Evolutionary conservation across 2,329 filamentous ascomycete genomes (phyloP).

Genomic region (Macrophomina pseudophaseolina): DNA sequence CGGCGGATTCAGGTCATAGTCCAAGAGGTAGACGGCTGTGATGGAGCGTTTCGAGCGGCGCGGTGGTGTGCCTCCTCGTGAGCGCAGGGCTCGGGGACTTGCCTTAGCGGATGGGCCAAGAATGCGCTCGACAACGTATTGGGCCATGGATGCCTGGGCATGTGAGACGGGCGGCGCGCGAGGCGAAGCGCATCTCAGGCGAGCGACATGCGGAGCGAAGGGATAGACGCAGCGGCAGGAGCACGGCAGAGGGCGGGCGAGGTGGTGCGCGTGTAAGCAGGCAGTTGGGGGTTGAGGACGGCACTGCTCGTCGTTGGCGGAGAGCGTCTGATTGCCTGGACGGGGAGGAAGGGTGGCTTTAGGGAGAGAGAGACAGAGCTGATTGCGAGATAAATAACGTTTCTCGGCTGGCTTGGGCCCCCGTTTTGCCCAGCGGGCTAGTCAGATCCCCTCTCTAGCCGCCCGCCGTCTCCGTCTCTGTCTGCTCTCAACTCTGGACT

Average conservation of each 20-base stretch:
- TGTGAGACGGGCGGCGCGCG: constrained; percentile 4
- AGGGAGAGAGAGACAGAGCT: not conserved
- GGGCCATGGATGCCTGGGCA: not conserved
- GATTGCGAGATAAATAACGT: constrained; percentile 2
- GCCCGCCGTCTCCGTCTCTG: not conserved
- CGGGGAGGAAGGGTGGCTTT: not conserved
- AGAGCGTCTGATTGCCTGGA: not conserved
- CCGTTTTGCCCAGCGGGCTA: constrained; percentile 1
- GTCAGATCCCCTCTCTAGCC: not conserved
- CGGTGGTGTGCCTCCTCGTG: not conserved
- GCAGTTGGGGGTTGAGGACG: not conserved
- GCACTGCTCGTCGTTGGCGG: not conserved
- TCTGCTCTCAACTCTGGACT: not conserved
- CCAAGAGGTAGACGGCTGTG: too few relatives aligned
- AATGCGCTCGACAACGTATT: not conserved
- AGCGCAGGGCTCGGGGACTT: not conserved
- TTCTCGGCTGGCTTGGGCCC: constrained; percentile 3
- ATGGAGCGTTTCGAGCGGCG: not conserved
- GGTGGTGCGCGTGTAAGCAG: not conserved
- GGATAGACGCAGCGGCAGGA: not conserved
- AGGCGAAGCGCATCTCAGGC: constrained; percentile 8
- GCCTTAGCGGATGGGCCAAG: not conserved
- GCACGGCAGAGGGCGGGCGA: not conserved
- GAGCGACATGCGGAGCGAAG: not conserved
- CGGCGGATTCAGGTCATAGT: too few relatives aligned